These are phyloP conservation scores for Cocos nucifera DNA, from an alignment of 176 grass and related monocot species.

Conservation along the genomic window DNA sequence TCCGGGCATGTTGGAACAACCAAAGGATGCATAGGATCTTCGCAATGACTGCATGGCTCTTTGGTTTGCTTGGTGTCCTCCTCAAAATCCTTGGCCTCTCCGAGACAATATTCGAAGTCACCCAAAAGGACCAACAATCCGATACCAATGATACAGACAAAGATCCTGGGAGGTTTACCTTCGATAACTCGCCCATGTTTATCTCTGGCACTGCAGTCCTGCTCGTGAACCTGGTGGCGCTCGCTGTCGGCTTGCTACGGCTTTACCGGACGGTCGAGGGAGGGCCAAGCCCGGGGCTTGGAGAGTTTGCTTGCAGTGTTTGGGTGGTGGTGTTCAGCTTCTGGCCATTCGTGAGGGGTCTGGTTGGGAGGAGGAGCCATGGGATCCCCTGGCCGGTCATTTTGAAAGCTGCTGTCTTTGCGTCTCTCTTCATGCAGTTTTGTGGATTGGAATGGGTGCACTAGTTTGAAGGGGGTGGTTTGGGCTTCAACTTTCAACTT, in stretches of 20 bases:
- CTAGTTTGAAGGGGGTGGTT: too few species aligned
- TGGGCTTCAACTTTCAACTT: too few species aligned
- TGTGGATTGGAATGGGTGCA: background rate
- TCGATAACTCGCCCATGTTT: constrained; percentile 37
- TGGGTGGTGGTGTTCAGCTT: constrained; percentile 37
- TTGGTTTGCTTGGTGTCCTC: constrained; percentile 37
- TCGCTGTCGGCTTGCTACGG: background rate
- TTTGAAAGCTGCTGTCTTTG: constrained; percentile 24
- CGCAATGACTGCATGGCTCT: constrained; percentile 22
- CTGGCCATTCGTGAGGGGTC: constrained; percentile 42
- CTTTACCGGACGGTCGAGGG: background rate
- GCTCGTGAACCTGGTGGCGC: constrained; percentile 6
- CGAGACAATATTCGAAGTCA: constrained; percentile 41
- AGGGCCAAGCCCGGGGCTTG: background rate
- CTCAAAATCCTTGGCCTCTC: constrained; percentile 47
- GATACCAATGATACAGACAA: background rate
- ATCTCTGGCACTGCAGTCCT: constrained; percentile 18
- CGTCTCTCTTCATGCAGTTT: constrained; percentile 21
- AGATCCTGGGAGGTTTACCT: constrained; percentile 35
- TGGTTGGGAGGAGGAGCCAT: constrained; percentile 27
- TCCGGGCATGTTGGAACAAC: constrained; percentile 52
- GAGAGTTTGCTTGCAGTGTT: constrained; percentile 29
- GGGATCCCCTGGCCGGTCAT: constrained; percentile 36
- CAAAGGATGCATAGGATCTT: constrained; percentile 37
- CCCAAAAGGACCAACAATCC: constrained; percentile 23